Percentiles rank a stretch among this genome's conserved stretches.
phyloP scores from a whole-genome alignment of 2,329 filamentous ascomycete genomes.

The Pseudonectria foliicola region DNA sequence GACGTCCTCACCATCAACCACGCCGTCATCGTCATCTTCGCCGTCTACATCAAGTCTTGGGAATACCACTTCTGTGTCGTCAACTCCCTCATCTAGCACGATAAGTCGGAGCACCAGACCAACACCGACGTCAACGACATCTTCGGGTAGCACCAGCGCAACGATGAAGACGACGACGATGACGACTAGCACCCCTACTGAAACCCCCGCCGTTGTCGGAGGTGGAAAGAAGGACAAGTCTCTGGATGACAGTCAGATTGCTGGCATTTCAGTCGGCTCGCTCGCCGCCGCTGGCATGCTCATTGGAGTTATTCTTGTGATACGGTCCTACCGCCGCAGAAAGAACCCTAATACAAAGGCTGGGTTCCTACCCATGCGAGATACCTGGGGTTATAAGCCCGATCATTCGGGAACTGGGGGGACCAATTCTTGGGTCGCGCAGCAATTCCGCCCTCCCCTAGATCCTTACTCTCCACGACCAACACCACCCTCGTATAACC shows the following conservation, averaged over 20 bases:
- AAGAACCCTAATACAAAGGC: conserved; percentile 31
- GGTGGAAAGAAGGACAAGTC: conserved; percentile 8
- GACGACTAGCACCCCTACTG: conserved; percentile 10
- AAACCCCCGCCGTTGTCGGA: conserved; percentile 7
- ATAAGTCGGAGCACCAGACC: background rate
- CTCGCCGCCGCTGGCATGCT: conserved; percentile 42
- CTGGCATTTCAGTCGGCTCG: conserved; percentile 51
- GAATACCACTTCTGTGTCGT: background rate
- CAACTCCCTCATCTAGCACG: background rate
- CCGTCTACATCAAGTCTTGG: conserved; percentile 1
- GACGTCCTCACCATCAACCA: conserved; percentile 10
- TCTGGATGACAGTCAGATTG: conserved; percentile 40
- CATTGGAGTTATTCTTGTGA: conserved; percentile 39
- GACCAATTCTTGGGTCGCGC: conserved; percentile 21
- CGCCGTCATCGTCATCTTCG: background rate
- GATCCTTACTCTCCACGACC: conserved; percentile 14
- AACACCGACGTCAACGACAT: conserved; percentile 1
- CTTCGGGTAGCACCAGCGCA: conserved; percentile 1
- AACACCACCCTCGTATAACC: conserved; percentile 18
- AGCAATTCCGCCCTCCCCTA: conserved; percentile 15
- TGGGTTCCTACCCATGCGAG: conserved; percentile 31
- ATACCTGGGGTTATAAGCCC: conserved; percentile 29
- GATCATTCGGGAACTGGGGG: conserved; percentile 19
- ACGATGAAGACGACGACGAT: conserved; percentile 9
- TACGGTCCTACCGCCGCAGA: conserved; percentile 34